Base-by-base conservation (phyloP, 2,329 filamentous ascomycete genomes). In the Ceratocystis harringtonii region DNA sequence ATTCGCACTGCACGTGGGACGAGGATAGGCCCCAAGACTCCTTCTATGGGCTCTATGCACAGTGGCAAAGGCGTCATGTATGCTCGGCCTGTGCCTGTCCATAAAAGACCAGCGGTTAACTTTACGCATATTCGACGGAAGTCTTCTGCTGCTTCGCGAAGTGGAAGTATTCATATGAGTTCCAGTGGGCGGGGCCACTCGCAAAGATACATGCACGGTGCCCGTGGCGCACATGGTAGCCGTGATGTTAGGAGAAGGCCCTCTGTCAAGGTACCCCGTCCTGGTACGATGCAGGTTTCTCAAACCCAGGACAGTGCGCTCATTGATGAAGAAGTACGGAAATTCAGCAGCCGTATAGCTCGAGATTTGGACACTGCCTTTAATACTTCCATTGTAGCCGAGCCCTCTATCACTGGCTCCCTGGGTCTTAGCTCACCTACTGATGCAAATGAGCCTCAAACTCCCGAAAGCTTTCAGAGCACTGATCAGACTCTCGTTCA, bases 301-400 rank as follows among this genome's bases (percentile, higher is more conserved):
- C 50, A 63, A 30, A 63, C 65, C 5, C 62, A 66, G 22, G 65
- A 63, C 44, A 66, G 61, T 50, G 65, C 65, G 0, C n/a, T 66
- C 12, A 63, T 80, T 70, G 86, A 84, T 70, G 90, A 91, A 67
- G 92, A 96, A 72, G 82, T 94, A 64, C 82, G 90, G 5, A 87
- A 92, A 70, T 87, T 95, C 66, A 95, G 90, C 70, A 58, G 52
- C 70, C 90, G 90, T 70, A 85, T 96, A 68, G 90, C 90, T 62
- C 90, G 90, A 74, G 89, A 94, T 67, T 95, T 92, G 71, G 92
- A 97, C 71, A 89, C 94, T 71, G 92, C 92, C 1, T 96, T 97
- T 77, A 92, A 90, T 72, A 85, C 87, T 70, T 80, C 79, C 8
- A 70, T 83, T 10, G 74, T 81, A 15, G 72, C 74, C 19, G 75